phyloP scores from a whole-genome alignment of 78 protist species.

The Chrysochromulina tobinii region DNA sequence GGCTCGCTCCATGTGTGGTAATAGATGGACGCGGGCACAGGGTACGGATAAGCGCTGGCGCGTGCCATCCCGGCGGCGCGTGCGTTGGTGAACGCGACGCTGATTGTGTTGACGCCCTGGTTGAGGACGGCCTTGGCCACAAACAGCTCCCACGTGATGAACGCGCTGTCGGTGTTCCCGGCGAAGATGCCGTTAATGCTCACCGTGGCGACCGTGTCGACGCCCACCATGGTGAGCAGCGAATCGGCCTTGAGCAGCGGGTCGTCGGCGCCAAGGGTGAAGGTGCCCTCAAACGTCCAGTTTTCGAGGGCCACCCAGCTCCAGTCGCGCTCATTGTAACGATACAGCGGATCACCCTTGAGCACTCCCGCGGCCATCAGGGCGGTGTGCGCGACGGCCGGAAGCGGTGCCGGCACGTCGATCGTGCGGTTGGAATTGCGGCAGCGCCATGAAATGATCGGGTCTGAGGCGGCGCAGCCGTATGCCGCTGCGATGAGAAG shows the following conservation, averaged over 20 bases:
- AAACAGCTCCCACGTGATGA: not conserved
- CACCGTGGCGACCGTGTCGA: not conserved
- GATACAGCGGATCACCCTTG: conserved; percentile 9
- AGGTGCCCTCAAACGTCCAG: not conserved
- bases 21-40: not conserved
- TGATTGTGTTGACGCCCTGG: not conserved
- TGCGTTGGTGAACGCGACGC: not conserved
- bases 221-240: not conserved
- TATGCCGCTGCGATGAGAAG: no score
- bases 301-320: not conserved
- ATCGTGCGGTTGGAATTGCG: no score
- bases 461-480: no score
- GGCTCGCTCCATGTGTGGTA: not conserved
- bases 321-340: not conserved
- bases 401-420: no score
- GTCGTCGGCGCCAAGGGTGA: not conserved
- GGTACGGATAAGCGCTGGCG: conserved; percentile 20
- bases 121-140: not conserved
- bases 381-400: no score
- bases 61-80: not conserved
- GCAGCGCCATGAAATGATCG: no score
- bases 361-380: no score
- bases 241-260: not conserved
- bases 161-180: not conserved
- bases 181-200: not conserved